These are phyloP conservation scores for Fusarium sp. DNA, from an alignment of 2,329 filamentous ascomycete genomes.

Conservation along the genomic window DNA sequence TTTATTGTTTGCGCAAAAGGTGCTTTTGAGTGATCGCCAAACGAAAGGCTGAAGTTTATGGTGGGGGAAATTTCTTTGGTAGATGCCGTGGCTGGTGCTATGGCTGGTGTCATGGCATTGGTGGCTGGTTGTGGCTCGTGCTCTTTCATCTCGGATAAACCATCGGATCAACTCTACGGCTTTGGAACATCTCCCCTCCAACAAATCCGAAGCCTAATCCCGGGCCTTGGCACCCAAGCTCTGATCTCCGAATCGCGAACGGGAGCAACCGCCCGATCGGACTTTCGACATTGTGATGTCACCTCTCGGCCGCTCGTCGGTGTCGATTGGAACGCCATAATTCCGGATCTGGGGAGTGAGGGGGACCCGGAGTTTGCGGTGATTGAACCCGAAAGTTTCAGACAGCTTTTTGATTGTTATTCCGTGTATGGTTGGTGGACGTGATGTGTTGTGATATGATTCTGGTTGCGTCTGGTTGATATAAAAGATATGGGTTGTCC, in stretches of 20 bases:
- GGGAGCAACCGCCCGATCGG: not conserved
- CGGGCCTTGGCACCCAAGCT: not conserved
- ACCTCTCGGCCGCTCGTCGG: not conserved
- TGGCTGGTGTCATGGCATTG: slow-evolving; percentile 25
- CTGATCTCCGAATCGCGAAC: slow-evolving; percentile 27
- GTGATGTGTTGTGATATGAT: not conserved
- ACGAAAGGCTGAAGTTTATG: slow-evolving; percentile 25
- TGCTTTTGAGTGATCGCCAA: slow-evolving; percentile 10
- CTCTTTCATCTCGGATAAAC: slow-evolving; percentile 22
- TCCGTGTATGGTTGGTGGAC: not conserved
- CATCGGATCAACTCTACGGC: slow-evolving; percentile 37
- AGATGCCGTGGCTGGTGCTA: slow-evolving; percentile 34
- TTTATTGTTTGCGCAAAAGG: slow-evolving; percentile 12
- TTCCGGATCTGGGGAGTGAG: not conserved
- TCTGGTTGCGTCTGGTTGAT: not conserved
- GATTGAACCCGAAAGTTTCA: not conserved
- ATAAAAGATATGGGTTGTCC: not conserved
- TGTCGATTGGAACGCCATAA: slow-evolving; percentile 10
- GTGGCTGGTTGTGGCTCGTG: not conserved
- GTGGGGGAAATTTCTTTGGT: slow-evolving; percentile 43
- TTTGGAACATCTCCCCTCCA: slow-evolving; percentile 35
- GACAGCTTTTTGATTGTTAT: not conserved
- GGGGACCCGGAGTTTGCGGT: not conserved
- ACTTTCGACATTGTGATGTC: slow-evolving; percentile 20
- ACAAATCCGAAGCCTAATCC: slow-evolving; percentile 1